Conservation (phyloP, 139 green algal species). For the Asterochloris erici region DNA sequence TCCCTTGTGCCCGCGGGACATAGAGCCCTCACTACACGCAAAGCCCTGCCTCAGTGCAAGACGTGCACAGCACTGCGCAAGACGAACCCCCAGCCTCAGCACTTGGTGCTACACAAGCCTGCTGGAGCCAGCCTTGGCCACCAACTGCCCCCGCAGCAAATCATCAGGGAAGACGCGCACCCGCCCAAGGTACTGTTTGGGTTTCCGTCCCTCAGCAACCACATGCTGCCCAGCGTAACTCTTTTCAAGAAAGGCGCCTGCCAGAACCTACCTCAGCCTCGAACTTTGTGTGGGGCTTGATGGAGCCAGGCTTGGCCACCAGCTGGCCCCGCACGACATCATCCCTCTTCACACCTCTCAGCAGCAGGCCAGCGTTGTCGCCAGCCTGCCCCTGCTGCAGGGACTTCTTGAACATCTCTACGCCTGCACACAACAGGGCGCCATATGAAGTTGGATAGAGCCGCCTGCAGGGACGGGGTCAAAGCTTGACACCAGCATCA, state of each 20-base stretch:
- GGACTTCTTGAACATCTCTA: conserved; percentile 99
- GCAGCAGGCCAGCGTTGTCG: conserved; percentile 95
- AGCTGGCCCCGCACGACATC: conserved; percentile 92
- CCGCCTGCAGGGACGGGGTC: too few species aligned
- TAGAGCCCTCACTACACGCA: too few species aligned
- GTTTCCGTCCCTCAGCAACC: too few species aligned
- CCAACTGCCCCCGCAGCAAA: conserved; percentile 85
- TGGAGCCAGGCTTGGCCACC: conserved; percentile 78
- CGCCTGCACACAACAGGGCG: conserved; percentile 28
- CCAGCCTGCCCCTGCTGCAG: conserved; percentile 90
- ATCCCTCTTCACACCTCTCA: conserved; percentile 93
- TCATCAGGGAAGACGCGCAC: conserved; percentile 53
- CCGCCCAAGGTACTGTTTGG: too few species aligned
- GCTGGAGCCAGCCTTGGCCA: conserved; percentile 82
- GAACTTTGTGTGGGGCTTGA: conserved; percentile 78
- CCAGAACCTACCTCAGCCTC: conserved; percentile 39
- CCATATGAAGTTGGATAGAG: too few species aligned
- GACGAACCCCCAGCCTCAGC: too few species aligned
- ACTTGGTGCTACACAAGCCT: conserved; percentile 41
- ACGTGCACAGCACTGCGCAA: too few species aligned
- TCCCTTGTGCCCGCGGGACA: too few species aligned
- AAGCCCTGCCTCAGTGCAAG: too few species aligned
- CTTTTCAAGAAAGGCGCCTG: too few species aligned
- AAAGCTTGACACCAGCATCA: too few species aligned
- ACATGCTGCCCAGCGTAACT: too few species aligned